phyloP scores from a whole-genome alignment of 352 stramenopile genomes.

The Phytophthora fragariaefolia region DNA sequence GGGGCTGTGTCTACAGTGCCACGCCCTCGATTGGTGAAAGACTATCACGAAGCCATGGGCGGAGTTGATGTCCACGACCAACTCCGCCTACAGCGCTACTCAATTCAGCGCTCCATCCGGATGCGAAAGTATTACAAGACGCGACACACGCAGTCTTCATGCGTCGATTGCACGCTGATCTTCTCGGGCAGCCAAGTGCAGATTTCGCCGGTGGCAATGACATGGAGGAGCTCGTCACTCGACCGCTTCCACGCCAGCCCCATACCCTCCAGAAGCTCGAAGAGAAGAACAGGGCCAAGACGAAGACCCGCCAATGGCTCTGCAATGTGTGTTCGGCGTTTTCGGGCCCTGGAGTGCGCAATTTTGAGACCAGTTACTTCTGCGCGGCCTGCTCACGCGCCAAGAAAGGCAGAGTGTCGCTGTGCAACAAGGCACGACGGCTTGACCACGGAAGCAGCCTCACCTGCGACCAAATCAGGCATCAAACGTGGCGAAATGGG shows the following conservation, averaged over 20 bases:
- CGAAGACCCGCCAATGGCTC: constrained; percentile 27
- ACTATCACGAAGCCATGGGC: too few relatives aligned
- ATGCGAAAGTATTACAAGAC: too few relatives aligned
- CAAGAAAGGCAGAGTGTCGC: constrained; percentile 10
- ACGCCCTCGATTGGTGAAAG: too few relatives aligned
- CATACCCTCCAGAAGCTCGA: constrained; percentile 20
- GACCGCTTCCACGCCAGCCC: neutral
- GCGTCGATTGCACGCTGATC: constrained; percentile 1
- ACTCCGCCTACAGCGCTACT: too few relatives aligned
- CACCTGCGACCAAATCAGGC: constrained; percentile 20
- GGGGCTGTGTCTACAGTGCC: too few relatives aligned
- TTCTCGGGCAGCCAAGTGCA: constrained; percentile 13
- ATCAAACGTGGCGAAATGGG: constrained; percentile 22
- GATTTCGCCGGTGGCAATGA: constrained; percentile 15
- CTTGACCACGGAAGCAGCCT: constrained; percentile 6
- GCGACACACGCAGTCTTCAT: constrained; percentile 1
- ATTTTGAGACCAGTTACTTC: constrained; percentile 30
- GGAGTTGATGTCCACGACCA: too few relatives aligned
- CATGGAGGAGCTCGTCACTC: constrained; percentile 1
- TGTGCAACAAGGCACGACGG: constrained; percentile 17
- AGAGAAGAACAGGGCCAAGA: constrained; percentile 24
- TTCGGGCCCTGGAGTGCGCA: constrained; percentile 10
- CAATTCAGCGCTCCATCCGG: too few relatives aligned
- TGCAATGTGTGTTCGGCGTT: constrained; percentile 32
- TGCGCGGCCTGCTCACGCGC: constrained; percentile 10